A percentile compares a stretch with the other conserved stretches of the same genome.
These are phyloP conservation scores for Neoboletus magnificus DNA, from an alignment of 768 basidiomycete genomes.

Conservation along the genomic window DNA sequence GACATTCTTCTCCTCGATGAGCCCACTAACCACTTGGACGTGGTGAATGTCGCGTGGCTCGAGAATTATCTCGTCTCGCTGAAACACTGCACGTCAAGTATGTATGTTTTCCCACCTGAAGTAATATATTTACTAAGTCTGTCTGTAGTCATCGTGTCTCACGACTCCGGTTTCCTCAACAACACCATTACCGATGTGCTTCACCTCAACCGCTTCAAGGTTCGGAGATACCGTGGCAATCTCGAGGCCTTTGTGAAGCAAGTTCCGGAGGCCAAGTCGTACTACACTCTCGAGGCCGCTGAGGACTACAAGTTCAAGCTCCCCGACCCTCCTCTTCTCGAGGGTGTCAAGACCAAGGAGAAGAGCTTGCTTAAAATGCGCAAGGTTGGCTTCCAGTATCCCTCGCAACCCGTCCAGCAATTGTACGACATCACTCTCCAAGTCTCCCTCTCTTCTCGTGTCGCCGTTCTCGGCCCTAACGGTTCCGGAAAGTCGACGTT, in stretches of 20 bases:
- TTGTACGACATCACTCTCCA: conserved; percentile 93
- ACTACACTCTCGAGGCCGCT: conserved; percentile 92
- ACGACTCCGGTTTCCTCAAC: conserved; percentile 97
- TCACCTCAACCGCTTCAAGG: conserved; percentile 97
- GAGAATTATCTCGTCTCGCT: conserved; percentile 88
- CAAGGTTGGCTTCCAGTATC: conserved; percentile 96
- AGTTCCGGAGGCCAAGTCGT: conserved; percentile 96
- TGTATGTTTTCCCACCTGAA: conserved; percentile 25
- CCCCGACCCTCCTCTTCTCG: conserved; percentile 93
- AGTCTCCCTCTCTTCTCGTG: conserved; percentile 97
- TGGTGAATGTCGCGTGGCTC: conserved; percentile 96
- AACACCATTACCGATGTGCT: conserved; percentile 97
- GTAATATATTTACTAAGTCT: conserved; percentile 7
- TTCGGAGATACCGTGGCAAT: conserved; percentile 93
- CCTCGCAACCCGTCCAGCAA: conserved; percentile 80
- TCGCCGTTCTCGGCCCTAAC: conserved; percentile 97
- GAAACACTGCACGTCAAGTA: conserved; percentile 90
- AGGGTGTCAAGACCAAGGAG: conserved; percentile 99
- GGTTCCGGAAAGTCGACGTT: conserved; percentile 98
- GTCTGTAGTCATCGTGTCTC: conserved; percentile 83
- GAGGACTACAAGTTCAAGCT: conserved; percentile 99
- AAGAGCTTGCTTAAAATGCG: conserved; percentile 97
- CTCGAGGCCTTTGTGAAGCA: conserved; percentile 90
- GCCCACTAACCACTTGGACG: conserved; percentile 96
- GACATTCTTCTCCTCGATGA: conserved; percentile 96